Percentiles rank a stretch among this genome's conserved stretches.
These are phyloP conservation scores for Amanita pallidorosea DNA, from an alignment of 768 basidiomycete species.

Conservation along the genomic window DNA sequence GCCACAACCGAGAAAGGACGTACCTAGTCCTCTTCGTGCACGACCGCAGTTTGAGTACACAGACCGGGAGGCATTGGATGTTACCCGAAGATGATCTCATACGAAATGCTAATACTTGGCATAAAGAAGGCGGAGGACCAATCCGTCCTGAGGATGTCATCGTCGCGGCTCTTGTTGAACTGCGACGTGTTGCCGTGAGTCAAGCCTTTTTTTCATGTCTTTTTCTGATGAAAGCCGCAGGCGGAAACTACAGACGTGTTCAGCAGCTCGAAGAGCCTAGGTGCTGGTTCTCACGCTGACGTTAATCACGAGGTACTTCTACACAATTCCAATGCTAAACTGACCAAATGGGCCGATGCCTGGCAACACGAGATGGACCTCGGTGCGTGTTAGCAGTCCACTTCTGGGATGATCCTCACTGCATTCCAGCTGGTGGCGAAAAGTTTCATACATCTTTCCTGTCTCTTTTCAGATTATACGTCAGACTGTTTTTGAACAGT, in stretches of 20 bases:
- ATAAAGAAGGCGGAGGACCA: slow-evolving; percentile 42
- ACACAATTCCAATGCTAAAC: slow-evolving; percentile 58
- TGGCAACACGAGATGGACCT: slow-evolving; percentile 70
- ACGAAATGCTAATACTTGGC: slow-evolving; percentile 60
- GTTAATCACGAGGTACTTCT: slow-evolving; percentile 68
- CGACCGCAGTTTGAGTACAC: slow-evolving; percentile 77
- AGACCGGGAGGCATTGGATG: slow-evolving; percentile 85
- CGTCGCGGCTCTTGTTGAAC: slow-evolving; percentile 63
- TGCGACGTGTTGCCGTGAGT: slow-evolving; percentile 73
- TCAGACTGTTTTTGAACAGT: slow-evolving; percentile 75
- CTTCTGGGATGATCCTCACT: slow-evolving; percentile 4
- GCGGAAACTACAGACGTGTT: slow-evolving; percentile 75
- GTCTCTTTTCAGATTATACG: slow-evolving; percentile 66
- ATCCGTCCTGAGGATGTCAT: slow-evolving; percentile 74
- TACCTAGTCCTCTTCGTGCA: slow-evolving; percentile 82
- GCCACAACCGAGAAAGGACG: slow-evolving; percentile 77
- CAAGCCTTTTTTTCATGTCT: not conserved
- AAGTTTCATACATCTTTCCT: slow-evolving; percentile 70
- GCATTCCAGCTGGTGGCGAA: slow-evolving; percentile 50
- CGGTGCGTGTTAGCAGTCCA: slow-evolving; percentile 26
- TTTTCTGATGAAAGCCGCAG: slow-evolving; percentile 21
- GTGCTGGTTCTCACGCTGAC: slow-evolving; percentile 40
- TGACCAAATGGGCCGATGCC: slow-evolving; percentile 59
- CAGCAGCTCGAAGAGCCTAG: slow-evolving; percentile 34
- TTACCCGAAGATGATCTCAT: slow-evolving; percentile 78